Evolutionary conservation across 495 filamentous ascomycete genomes (phyloP).

Genomic region (Cercophora scortea): DNA sequence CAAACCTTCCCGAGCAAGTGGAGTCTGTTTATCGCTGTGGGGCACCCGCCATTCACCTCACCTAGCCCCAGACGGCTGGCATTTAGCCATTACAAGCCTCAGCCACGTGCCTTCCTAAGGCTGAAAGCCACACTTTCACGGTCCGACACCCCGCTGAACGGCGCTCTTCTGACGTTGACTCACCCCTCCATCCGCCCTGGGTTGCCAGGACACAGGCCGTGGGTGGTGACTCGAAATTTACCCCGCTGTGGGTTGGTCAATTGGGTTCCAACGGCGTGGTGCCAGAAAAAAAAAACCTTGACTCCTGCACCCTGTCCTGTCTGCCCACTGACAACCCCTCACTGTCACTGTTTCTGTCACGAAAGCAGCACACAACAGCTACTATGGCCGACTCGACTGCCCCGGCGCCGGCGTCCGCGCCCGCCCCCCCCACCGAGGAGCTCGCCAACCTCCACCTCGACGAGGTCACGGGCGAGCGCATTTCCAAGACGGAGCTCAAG

Average conservation of each 20-base stretch:
- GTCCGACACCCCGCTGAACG: too few relatives aligned
- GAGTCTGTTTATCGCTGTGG: too few relatives aligned
- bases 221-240: constrained; percentile 8
- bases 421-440: constrained; percentile 43
- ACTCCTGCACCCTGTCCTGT: background rate
- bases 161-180: constrained; percentile 4
- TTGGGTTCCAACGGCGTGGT: background rate
- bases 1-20: too few relatives aligned
- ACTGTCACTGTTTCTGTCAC: too few relatives aligned
- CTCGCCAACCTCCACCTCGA: constrained; percentile 72
- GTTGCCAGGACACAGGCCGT: too few relatives aligned
- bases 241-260: constrained; percentile 13
- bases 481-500: constrained; percentile 88
- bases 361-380: background rate
- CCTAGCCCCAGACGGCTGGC: too few relatives aligned
- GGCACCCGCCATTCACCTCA: too few relatives aligned
- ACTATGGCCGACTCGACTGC: constrained; percentile 50
- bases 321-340: too few relatives aligned
- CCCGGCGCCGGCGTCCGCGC: constrained; percentile 22
- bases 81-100: too few relatives aligned
- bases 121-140: too few relatives aligned
- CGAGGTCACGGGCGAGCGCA: constrained; percentile 76
- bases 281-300: background rate
- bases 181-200: constrained; percentile 4
- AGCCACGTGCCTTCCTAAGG: too few relatives aligned